Base-by-base conservation (phyloP, 2,329 filamentous ascomycete species). In the Xylariales sp. region DNA sequence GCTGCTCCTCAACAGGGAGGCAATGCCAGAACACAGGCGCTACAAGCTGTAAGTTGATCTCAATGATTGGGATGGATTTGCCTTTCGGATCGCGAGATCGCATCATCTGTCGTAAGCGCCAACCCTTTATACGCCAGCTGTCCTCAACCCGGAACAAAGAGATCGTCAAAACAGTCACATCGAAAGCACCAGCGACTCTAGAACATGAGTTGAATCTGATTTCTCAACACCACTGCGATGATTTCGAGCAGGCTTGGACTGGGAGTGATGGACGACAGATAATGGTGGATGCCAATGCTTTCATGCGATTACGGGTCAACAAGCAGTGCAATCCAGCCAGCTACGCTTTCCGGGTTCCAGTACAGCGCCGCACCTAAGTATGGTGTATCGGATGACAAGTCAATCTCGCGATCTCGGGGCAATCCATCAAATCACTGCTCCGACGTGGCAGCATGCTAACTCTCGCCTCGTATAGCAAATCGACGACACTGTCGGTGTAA, bases 401-500 rank as follows among this genome's bases (percentile, higher is more conserved):
- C n/a, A n/a, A 27, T 27, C 4, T 12, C 22, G 25, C 29, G 35
- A 24, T 19, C 24, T 3, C 11, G 21, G 14, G 31, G 15, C 31
- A 38, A 28, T 15, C 16, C 29, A 29, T 14, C 35, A n/a, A n/a
- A n/a, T n/a, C n/a, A n/a, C n/a, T n/a, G n/a, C n/a, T n/a, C n/a
- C n/a, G n/a, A n/a, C n/a, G n/a, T n/a, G n/a, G n/a, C n/a, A n/a
- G n/a, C n/a, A n/a, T n/a, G n/a, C n/a, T n/a, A n/a, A n/a, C n/a
- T n/a, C n/a, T n/a, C n/a, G n/a, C n/a, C 31, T 18, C 40, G 40
- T 31, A 20, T 63, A 98, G 93, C 86, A 97, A 94, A 95, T 98
- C 68, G 86, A 97, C 65, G 87, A 90, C 61, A 95, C 91, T 38
- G 88, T 96, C 57, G 84, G 84, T 61, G 87, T 93, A 53, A 96